Conservation (phyloP, 2,329 filamentous ascomycete species). For the Colletotrichum higginsianum region DNA sequence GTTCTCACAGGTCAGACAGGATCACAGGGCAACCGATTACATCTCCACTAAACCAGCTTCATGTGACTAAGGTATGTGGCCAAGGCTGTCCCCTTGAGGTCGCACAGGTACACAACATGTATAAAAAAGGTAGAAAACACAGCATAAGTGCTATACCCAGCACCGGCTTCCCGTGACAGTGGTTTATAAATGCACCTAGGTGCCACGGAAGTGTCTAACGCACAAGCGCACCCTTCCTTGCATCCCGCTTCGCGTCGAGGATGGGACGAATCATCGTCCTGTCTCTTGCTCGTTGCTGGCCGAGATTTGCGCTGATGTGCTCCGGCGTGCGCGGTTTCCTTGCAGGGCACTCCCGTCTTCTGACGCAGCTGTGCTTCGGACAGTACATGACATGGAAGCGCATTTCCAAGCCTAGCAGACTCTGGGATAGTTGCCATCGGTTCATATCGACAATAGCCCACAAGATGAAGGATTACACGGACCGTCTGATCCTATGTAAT, state of each 20-base stretch:
- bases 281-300: background rate
- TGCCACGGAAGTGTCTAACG: background rate
- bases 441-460: background rate
- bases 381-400: background rate
- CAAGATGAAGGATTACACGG: background rate
- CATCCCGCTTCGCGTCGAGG: background rate
- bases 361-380: background rate
- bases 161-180: background rate
- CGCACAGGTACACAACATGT: too few relatives aligned
- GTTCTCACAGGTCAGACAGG: background rate
- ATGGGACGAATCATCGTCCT: background rate
- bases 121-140: too few relatives aligned
- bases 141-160: too few relatives aligned
- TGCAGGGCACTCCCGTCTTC: background rate
- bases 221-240: background rate
- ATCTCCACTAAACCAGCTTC: background rate
- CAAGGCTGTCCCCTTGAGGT: too few relatives aligned
- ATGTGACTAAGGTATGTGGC: too few relatives aligned
- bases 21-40: background rate
- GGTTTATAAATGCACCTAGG: background rate
- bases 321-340: background rate
- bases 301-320: background rate
- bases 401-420: too few relatives aligned
- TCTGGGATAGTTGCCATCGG: background rate
- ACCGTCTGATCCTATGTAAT: background rate